Percentiles rank a stretch among this genome's conserved stretches.
Conservation (phyloP, 345 rosid species). For the Corchorus capsularis region DNA sequence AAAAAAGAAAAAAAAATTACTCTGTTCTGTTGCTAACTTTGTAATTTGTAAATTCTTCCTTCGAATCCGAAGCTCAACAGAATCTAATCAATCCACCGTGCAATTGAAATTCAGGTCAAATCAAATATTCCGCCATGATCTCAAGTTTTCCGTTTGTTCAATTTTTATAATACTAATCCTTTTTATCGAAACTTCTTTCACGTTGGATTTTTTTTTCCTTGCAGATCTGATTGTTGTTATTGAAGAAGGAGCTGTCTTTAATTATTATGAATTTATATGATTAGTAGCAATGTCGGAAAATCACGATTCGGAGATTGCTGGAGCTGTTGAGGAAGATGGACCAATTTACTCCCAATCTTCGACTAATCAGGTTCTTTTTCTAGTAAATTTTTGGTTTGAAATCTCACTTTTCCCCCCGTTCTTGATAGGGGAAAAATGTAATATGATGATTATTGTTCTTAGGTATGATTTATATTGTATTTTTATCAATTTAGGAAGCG, state of each 20-base stretch:
- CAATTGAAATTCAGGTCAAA: constrained; percentile 16
- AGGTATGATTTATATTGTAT: background rate
- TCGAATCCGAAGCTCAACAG: background rate
- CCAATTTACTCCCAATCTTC: constrained; percentile 6
- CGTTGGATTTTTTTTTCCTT: background rate
- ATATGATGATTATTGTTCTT: background rate
- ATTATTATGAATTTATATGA: constrained; percentile 25
- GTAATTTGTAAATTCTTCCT: background rate
- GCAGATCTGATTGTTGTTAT: constrained; percentile 32
- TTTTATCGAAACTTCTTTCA: background rate
- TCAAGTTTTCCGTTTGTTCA: constrained; percentile 20
- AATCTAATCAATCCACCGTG: background rate
- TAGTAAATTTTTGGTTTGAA: background rate
- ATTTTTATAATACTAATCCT: background rate
- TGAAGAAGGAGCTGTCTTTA: constrained; percentile 5
- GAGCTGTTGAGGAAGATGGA: constrained; percentile 27
- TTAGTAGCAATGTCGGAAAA: constrained; percentile 46
- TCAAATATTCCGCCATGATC: background rate
- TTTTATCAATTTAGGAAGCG: constrained; percentile 22
- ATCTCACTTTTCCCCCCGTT: background rate
- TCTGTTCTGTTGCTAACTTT: background rate
- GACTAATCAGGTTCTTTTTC: constrained; percentile 26
- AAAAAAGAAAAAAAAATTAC: background rate
- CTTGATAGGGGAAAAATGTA: background rate
- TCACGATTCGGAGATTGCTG: constrained; percentile 33